Conservation (phyloP, 345 rosid genomes). For the sweet orange (Citrus sinensis) region DNA sequence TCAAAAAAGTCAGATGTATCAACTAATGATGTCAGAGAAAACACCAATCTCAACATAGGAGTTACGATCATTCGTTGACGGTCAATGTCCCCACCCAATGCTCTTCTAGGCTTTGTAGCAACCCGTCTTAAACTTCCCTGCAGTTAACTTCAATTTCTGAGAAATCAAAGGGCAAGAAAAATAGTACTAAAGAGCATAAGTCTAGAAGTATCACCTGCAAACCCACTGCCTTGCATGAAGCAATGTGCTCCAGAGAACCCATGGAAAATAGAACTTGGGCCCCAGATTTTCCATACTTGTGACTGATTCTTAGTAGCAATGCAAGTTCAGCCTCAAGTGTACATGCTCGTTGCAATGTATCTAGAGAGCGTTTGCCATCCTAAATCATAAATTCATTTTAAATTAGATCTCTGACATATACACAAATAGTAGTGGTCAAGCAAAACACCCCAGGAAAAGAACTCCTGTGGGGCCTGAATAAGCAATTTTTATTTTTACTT, state of each 20-base stretch:
- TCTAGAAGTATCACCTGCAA: slow-evolving; percentile 50
- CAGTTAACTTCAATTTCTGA: slow-evolving; percentile 22
- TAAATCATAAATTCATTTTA: slow-evolving; percentile 20
- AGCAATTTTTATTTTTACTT: not conserved
- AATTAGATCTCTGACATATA: not conserved
- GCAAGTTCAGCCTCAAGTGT: slow-evolving; percentile 85
- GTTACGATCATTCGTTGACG: slow-evolving; percentile 63
- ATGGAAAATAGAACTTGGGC: slow-evolving; percentile 87
- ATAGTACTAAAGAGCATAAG: slow-evolving; percentile 1
- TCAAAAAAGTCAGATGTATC: slow-evolving; percentile 78
- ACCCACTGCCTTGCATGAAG: slow-evolving; percentile 65
- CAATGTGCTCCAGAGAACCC: slow-evolving; percentile 83
- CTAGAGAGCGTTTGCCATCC: slow-evolving; percentile 74
- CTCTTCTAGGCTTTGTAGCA: slow-evolving; percentile 56
- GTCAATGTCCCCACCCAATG: slow-evolving; percentile 52
- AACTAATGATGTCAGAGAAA: slow-evolving; percentile 76
- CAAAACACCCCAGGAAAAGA: not conserved
- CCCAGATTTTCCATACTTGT: slow-evolving; percentile 91
- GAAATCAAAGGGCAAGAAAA: slow-evolving; percentile 9
- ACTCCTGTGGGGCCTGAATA: not conserved
- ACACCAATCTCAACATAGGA: slow-evolving; percentile 74
- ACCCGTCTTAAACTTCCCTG: slow-evolving; percentile 73
- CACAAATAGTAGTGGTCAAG: not conserved
- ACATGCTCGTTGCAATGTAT: slow-evolving; percentile 77
- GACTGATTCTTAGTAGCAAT: slow-evolving; percentile 77